Evolutionary conservation across 805 yeast species (phyloP), one percentile per base, ranked within the genome.

Genomic region (Candida ficus): DNA sequence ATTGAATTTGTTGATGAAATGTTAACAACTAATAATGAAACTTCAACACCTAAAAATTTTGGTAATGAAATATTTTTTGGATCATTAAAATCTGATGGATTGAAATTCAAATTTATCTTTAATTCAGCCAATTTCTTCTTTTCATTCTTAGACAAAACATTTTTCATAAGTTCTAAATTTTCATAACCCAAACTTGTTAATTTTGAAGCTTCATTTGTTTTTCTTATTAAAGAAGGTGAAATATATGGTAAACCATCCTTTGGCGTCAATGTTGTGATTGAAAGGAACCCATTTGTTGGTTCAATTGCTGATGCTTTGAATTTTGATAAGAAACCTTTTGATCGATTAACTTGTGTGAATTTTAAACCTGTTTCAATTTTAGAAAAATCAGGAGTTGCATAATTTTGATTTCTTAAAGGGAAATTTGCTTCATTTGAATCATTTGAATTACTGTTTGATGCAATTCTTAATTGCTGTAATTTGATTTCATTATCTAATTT

Each of bases 161-260:
- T 47, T 13, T 42, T 39, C 46, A 65, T 48, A 18, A 52, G 47
- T 21, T 54, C 43, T 60, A 63, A 58, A 45, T 66, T 66, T 28
- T 61, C 65, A 39, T 56, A 56, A 35, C 65, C 68, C 22, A 56
- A 54, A 21, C 52, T 53, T 35, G 57, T 64, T 42, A 60, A 56
- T 13, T 50, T 55, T 22, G 62, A 61, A 23, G 58, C 53, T 27
- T 49, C 58, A 42, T 67, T 67, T 3, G 64, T 57, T 42, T 64
- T 66, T 35, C 58, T 55, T 20, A 67, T 49, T 32, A 67, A 46
- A 1, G 65, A 51, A 20, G 71, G 71, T 7, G 66, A 54, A 33
- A 57, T 49, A 40, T 67, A 67, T 5, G 70, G 66, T 22, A 67
- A 43, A 35, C 64, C 59, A 30, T 53, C 58, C 33, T 58, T 53